Evolutionary conservation across 805 yeast genomes (phyloP), one percentile per base, ranked within the genome.

Genomic region (Torulaspora maleeae): DNA sequence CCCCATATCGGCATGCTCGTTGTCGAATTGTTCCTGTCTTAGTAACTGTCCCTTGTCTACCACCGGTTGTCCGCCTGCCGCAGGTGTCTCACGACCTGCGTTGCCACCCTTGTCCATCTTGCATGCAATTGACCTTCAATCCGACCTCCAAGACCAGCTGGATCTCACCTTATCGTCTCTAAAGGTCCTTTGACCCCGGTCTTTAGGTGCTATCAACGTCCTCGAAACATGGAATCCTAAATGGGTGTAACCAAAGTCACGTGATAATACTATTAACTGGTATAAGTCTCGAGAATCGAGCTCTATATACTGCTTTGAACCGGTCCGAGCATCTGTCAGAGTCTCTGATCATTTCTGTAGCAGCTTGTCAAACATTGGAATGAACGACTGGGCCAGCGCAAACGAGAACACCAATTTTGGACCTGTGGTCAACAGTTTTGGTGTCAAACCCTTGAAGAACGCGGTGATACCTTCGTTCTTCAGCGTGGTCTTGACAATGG

Each of bases 361-460:
- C 47, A 83, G 55, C 56, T 80, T 80, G 68, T 93, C 99, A 60
- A 90, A 89, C 49, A 95, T 95, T 49, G 99, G 99, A 57, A 93
- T 93, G 73, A 93, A 79, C 33, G 96, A 78, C 74, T 91, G 99
- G 36, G 99, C 99, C 67, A 91, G 73, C 8, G 99, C 99, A 64
- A 91, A 91, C n/a, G 96, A 87, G 68, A 93, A 93, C 44, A 93
- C 99, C 61, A 93, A 79, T 74, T 93, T 93, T 45, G 99, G 99
- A 56, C 99, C 99, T 28, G 99, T 90, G 39, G 99, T 93, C 68
- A 93, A 78, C 63, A 93, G 78, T 71, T 93, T 93, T 50, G 99
- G 99, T 49, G 95, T 86, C 63, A 93, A 78, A 36, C 99, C 99
- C 73, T 91, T 91, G 79, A 93, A 91, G 74, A 91, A 93, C 12